Conservation (phyloP, 305 asterid genomes). For the Fraxinus ornus region DNA sequence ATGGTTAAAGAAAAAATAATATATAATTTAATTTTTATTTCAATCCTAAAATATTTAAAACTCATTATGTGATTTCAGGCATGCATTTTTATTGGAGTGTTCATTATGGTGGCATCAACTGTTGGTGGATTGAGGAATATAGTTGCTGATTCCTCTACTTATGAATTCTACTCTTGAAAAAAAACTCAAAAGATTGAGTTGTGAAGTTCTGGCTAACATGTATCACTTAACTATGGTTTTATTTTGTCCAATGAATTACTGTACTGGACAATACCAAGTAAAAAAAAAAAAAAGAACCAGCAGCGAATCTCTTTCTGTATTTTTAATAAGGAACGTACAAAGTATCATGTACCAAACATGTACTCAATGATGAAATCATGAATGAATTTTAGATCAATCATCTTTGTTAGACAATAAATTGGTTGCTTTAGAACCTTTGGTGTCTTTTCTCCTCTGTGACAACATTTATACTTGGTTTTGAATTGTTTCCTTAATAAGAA, state of each 20-base stretch:
- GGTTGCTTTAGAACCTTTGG: not conserved
- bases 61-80: conserved; percentile 40
- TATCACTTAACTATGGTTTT: not conserved
- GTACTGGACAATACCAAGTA: not conserved
- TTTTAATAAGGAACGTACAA: too few relatives aligned
- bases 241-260: not conserved
- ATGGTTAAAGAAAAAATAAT: not conserved
- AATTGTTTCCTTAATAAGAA: not conserved
- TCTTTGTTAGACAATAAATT: not conserved
- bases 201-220: not conserved
- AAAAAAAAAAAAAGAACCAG: not conserved
- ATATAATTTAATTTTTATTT: too few relatives aligned
- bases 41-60: not conserved
- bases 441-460: not conserved
- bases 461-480: not conserved
- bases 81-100: conserved; percentile 65
- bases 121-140: conserved; percentile 84
- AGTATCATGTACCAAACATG: not conserved
- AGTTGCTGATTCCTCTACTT: conserved; percentile 65
- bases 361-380: not conserved
- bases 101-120: conserved; percentile 91
- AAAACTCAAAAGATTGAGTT: not conserved
- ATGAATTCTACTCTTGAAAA: conserved; percentile 58
- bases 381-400: not conserved
- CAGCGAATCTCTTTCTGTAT: not conserved